These are phyloP conservation scores for Mycena galopus DNA, from an alignment of 768 basidiomycete genomes.

Conservation along the genomic window DNA sequence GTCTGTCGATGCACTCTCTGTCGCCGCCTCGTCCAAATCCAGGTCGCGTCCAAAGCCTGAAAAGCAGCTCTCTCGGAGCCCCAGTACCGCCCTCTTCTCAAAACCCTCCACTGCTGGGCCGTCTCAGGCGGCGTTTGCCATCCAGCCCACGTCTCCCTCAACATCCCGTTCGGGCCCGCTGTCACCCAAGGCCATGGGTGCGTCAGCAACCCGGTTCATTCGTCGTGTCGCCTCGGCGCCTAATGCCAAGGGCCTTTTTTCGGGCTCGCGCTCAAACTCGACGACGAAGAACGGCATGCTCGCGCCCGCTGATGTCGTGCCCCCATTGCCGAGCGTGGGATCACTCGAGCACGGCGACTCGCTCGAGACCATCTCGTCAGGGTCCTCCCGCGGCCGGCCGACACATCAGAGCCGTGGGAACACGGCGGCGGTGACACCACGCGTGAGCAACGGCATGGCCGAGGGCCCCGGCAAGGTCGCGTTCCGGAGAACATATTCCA, in stretches of 20 bases:
- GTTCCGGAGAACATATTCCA: slow-evolving; percentile 96
- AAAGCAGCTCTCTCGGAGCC: slow-evolving; percentile 48
- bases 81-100: slow-evolving; percentile 21
- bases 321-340: slow-evolving; percentile 65
- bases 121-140: slow-evolving; percentile 60
- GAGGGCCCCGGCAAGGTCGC: slow-evolving; percentile 74
- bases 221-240: slow-evolving; percentile 97
- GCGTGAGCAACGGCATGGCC: slow-evolving; percentile 58
- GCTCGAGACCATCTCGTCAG: slow-evolving; percentile 83
- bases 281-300: slow-evolving; percentile 84
- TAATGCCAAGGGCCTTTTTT: slow-evolving; percentile 93
- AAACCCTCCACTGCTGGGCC: slow-evolving; percentile 60
- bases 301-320: slow-evolving; percentile 74
- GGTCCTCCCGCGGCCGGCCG: slow-evolving; percentile 73
- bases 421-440: slow-evolving; percentile 53
- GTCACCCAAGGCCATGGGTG: slow-evolving; percentile 77
- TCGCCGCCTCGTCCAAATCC: slow-evolving; percentile 46
- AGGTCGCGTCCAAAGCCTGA: slow-evolving; percentile 62
- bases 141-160: slow-evolving; percentile 52
- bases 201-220: slow-evolving; percentile 88
- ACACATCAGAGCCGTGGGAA: slow-evolving; percentile 57
- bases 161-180: slow-evolving; percentile 68
- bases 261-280: slow-evolving; percentile 66
- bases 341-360: slow-evolving; percentile 74
- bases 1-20: slow-evolving; percentile 57